Evolutionary conservation across 306 rosid genomes (phyloP).

Genomic region (Gynostemma pentaphyllum): DNA sequence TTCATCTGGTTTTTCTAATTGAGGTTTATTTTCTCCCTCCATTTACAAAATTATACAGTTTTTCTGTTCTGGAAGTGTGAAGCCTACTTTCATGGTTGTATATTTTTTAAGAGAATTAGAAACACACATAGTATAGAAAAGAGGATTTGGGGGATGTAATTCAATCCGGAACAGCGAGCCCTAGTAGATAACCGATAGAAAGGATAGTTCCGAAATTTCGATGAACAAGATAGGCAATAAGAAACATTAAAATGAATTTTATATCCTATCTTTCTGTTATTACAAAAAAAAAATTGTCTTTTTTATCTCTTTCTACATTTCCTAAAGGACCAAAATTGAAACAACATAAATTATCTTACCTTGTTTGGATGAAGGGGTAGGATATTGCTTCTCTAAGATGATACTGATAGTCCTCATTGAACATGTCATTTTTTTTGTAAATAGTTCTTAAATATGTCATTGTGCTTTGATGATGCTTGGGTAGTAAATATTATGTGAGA

Average conservation of each 20-base stretch:
- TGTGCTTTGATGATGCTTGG: neutral
- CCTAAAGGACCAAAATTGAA: neutral
- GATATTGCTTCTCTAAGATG: neutral
- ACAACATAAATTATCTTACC: neutral
- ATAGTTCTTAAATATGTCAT: neutral
- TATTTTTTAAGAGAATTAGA: neutral
- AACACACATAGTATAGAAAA: neutral
- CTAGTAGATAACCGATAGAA: neutral
- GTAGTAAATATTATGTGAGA: neutral
- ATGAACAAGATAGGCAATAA: neutral
- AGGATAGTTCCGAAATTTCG: neutral
- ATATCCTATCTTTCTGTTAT: too few species aligned
- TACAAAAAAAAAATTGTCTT: neutral
- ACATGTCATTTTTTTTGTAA: neutral
- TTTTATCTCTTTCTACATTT: neutral
- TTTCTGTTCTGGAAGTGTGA: neutral
- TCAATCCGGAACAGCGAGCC: neutral
- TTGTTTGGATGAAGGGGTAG: neutral
- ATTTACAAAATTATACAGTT: neutral
- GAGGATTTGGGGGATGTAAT: neutral
- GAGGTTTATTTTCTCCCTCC: neutral
- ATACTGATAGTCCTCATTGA: neutral
- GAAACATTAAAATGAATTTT: too few species aligned
- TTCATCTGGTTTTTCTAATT: neutral
- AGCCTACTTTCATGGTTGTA: neutral